phyloP scores from a whole-genome alignment of 768 basidiomycete genomes.

The Glaciozyma antarctica region DNA sequence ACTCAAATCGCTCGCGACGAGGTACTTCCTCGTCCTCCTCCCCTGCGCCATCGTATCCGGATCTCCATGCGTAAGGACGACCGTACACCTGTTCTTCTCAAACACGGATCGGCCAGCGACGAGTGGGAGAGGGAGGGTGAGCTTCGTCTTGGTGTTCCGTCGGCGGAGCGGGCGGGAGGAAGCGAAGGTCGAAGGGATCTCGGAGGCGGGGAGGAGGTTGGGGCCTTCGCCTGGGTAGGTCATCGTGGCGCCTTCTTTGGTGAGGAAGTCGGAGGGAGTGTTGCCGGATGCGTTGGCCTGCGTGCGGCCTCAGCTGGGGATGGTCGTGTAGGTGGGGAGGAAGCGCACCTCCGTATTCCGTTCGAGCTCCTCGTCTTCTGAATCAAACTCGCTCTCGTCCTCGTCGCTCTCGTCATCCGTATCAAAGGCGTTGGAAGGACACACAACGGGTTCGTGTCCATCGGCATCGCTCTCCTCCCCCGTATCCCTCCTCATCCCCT shows the following conservation, averaged over 20 bases:
- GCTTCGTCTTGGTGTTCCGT: constrained; percentile 8
- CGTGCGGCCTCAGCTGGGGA: neutral
- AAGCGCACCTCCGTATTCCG: constrained; percentile 24
- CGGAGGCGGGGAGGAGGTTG: constrained; percentile 18
- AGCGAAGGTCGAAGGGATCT: neutral
- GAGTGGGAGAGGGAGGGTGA: constrained; percentile 6
- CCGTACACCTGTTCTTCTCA: constrained; percentile 83
- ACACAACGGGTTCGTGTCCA: constrained; percentile 12
- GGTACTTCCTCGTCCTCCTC: constrained; percentile 58
- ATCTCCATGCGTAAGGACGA: constrained; percentile 65
- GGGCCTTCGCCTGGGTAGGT: constrained; percentile 30
- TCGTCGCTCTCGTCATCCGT: constrained; percentile 12
- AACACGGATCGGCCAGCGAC: constrained; percentile 56
- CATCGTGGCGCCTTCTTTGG: constrained; percentile 12
- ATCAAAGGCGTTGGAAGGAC: constrained; percentile 25
- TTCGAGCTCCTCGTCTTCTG: constrained; percentile 27
- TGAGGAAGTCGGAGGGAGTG: constrained; percentile 25
- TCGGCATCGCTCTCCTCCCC: constrained; percentile 26
- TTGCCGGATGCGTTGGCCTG: constrained; percentile 29
- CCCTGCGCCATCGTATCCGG: constrained; percentile 34
- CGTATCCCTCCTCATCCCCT: constrained; percentile 21
- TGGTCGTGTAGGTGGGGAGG: too few species aligned
- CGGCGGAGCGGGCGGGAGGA: constrained; percentile 12
- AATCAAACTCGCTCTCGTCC: constrained; percentile 4
- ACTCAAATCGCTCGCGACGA: constrained; percentile 88